A percentile compares a stretch with the other conserved stretches of the same genome.
Conservation (phyloP, 164 flowering plant species). For the Aristolochia californica region DNA sequence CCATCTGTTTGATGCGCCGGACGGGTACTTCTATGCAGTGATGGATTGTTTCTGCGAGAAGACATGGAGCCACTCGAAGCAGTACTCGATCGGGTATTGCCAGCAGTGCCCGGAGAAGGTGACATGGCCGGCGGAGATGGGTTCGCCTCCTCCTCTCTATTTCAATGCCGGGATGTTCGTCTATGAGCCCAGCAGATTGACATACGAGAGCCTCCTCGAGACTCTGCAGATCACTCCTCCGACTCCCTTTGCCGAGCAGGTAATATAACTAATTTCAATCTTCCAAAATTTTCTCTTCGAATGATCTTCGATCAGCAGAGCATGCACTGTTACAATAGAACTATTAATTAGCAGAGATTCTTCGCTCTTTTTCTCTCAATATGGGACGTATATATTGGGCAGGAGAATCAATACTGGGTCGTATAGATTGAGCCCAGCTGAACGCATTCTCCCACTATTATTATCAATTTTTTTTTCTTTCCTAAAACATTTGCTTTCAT, state of each 20-base stretch:
- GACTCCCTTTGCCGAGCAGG: slow-evolving; percentile 19
- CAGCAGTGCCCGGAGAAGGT: slow-evolving; percentile 21
- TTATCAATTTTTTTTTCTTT: too few species aligned
- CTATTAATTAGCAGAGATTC: too few species aligned
- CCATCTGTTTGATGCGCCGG: slow-evolving; percentile 15
- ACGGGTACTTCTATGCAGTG: slow-evolving; percentile 18
- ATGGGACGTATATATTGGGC: not conserved
- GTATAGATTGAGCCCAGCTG: too few species aligned
- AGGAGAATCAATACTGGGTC: not conserved
- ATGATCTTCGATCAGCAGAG: too few species aligned
- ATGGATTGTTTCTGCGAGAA: slow-evolving; percentile 21
- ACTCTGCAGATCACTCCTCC: slow-evolving; percentile 9
- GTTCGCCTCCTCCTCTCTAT: slow-evolving; percentile 12
- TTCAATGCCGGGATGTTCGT: slow-evolving; percentile 23
- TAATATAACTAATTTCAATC: too few species aligned
- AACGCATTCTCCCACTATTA: too few species aligned
- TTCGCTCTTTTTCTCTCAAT: not conserved
- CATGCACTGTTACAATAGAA: too few species aligned
- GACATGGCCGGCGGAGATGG: slow-evolving; percentile 16
- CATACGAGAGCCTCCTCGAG: slow-evolving; percentile 13
- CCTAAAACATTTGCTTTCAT: not conserved
- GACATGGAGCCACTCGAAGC: slow-evolving; percentile 17
- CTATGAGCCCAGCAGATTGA: slow-evolving; percentile 14
- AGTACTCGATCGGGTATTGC: slow-evolving; percentile 18
- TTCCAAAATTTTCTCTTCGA: too few species aligned